Base-by-base conservation (phyloP, 306 rosid species). In the apple (Malus domestica) region DNA sequence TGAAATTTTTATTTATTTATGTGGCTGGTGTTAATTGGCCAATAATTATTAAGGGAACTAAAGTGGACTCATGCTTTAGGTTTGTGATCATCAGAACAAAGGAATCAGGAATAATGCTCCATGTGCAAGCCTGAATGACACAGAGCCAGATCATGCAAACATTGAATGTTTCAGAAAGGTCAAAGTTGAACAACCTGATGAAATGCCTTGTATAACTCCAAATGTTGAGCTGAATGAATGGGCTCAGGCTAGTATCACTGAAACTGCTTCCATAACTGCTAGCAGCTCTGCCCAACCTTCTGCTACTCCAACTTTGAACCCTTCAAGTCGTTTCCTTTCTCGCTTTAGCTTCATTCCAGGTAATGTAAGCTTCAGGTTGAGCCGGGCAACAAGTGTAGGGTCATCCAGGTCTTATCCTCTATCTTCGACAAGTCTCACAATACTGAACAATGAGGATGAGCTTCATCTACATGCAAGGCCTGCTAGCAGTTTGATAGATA, bases 381-480 rank as follows among this genome's bases (percentile, higher is more conserved):
- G 94, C 82, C 88, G 99, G 84, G 90, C 99, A 58, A 82, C 87
- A 67, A 93, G 98, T 79, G 85, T 93, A 81, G 96, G 98, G 71
- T 96, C 98, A 52, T 89, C 97, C 33, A 88, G 86, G 78, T 88
- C 96, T 74, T 83, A 78, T 71, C 93, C 98, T 22, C 76, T 79
- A 79, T 85, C 98, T 82, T 80, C 97, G 4, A 79, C 83, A 59
- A 77, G 77, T 84, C 78, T 85, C 79, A 65, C 93, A 18, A 71
- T 87, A 14, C 75, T 88, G 77, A 88, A 93, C 81, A 76, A 80
- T 75, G 97, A 89, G 75, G 93, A 88, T 27, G 93, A 83, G 54
- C 82, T 80, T 76, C 87, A 77, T 81, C 78, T 85, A 57, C 90
- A 76, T 45, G 68, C 80, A 15, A 78, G 70, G 60, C 82, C 80